Evolutionary conservation across 371 early-diverging fungal species (phyloP).

Genomic region (Mortierella sp.): DNA sequence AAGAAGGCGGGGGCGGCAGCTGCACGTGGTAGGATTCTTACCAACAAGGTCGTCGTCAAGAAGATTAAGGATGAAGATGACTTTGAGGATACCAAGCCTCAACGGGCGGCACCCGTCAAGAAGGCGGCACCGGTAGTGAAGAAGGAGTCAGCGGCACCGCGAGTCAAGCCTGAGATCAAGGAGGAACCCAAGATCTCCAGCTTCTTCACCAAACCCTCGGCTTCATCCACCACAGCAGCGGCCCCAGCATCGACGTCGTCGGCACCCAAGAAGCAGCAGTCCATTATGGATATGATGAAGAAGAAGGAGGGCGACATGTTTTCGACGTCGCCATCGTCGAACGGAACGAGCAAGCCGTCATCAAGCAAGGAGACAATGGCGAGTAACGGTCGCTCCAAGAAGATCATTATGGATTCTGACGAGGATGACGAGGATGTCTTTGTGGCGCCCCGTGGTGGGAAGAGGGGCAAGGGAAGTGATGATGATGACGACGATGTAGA

Average conservation of each 20-base stretch:
- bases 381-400: conserved; percentile 24
- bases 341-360: not conserved
- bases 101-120: conserved; percentile 26
- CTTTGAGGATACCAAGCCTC: conserved; percentile 33
- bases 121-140: conserved; percentile 26
- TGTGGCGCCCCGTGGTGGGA: conserved; percentile 5
- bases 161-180: conserved; percentile 25
- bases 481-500: conserved; percentile 28
- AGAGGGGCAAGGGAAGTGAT: conserved; percentile 2
- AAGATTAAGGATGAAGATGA: conserved; percentile 45
- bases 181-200: conserved; percentile 25
- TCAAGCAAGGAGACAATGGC: conserved; percentile 11
- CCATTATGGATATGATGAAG: conserved; percentile 57
- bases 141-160: conserved; percentile 16
- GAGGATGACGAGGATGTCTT: conserved; percentile 48
- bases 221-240: conserved; percentile 15
- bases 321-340: conserved; percentile 2
- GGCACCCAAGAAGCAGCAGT: conserved; percentile 45
- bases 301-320: conserved; percentile 26
- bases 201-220: conserved; percentile 27
- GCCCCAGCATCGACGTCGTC: conserved; percentile 11
- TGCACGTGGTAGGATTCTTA: conserved; percentile 23
- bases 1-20: conserved; percentile 12
- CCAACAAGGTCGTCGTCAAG: conserved; percentile 34
- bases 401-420: conserved; percentile 24